Percentiles rank a stretch among this genome's conserved stretches.
phyloP scores from a whole-genome alignment of 306 rosid species.

The Sindora glabra region DNA sequence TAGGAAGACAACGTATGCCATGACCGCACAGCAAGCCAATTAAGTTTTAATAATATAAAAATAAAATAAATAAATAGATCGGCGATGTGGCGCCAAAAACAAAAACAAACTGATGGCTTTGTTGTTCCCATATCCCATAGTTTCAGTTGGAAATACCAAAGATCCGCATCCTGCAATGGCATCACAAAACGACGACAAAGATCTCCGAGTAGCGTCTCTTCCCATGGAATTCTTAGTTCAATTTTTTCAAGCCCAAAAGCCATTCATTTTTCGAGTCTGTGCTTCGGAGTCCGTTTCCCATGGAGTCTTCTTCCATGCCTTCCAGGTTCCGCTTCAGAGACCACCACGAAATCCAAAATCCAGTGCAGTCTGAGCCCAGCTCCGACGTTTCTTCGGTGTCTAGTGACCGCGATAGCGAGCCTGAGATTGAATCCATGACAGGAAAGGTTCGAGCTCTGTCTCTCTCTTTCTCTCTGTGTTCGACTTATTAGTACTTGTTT shows the following conservation, averaged over 20 bases:
- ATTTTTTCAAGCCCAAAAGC: background rate
- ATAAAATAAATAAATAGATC: background rate
- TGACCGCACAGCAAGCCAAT: too few species aligned
- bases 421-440: slow-evolving; percentile 59
- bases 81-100: slow-evolving; percentile 13
- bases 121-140: background rate
- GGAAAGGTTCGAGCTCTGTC: slow-evolving; percentile 34
- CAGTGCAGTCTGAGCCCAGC: slow-evolving; percentile 26
- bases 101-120: background rate
- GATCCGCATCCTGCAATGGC: slow-evolving; percentile 15
- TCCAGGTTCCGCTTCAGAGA: slow-evolving; percentile 57
- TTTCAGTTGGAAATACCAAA: slow-evolving; percentile 34
- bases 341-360: slow-evolving; percentile 37
- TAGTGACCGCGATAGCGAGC: slow-evolving; percentile 27
- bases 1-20: too few species aligned
- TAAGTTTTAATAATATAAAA: too few species aligned
- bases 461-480: background rate
- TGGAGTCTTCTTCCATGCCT: slow-evolving; percentile 45
- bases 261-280: background rate
- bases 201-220: background rate
- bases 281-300: slow-evolving; percentile 8
- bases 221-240: background rate
- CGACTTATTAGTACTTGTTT: background rate
- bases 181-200: slow-evolving; percentile 15
- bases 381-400: slow-evolving; percentile 40